Base-by-base conservation (phyloP, 768 basidiomycete species). In the Vararia minispora region DNA sequence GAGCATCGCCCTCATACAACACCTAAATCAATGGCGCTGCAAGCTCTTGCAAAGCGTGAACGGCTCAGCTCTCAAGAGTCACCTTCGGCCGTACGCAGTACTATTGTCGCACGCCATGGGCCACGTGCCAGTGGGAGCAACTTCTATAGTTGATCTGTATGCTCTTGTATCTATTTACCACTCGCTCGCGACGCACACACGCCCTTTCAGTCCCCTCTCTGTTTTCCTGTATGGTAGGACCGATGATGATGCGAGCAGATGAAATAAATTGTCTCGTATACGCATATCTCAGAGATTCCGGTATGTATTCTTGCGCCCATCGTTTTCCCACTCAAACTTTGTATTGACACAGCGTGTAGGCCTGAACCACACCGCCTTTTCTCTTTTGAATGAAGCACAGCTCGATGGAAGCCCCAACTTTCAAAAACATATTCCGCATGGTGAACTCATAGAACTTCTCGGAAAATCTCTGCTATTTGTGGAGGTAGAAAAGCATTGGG, bases 201-300 rank as follows among this genome's bases (percentile, higher is more conserved):
- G n/a, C n/a, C n/a, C n/a, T n/a, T n/a, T n/a, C n/a, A n/a, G n/a
- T n/a, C n/a, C n/a, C n/a, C n/a, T n/a, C n/a, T n/a, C n/a, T n/a
- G n/a, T n/a, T n/a, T n/a, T n/a, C n/a, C n/a, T n/a, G n/a, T n/a
- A n/a, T n/a, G n/a, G n/a, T n/a, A n/a, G n/a, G n/a, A n/a, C 68
- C 70, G 35, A 69, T 81, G 33, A 67, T 69, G 23, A 79, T 87
- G 45, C 74, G 77, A 28, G 79, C 85, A 26, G 85, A 88, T 47
- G 83, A 89, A 54, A 68, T 90, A 43, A 90, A 90, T 55, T 84
- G 79, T 51, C 72, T 89, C 45, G 79, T 90, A 33, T 77, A 89
- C 57, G 71, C 87, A 2, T 90, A 88, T 52, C 74, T 90, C 46
- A 66, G 78, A 47, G 87, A 90, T 49, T 86, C 84, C 23, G 86